phyloP scores from a whole-genome alignment of 805 yeast species.

The Monosporozyma servazzii region DNA sequence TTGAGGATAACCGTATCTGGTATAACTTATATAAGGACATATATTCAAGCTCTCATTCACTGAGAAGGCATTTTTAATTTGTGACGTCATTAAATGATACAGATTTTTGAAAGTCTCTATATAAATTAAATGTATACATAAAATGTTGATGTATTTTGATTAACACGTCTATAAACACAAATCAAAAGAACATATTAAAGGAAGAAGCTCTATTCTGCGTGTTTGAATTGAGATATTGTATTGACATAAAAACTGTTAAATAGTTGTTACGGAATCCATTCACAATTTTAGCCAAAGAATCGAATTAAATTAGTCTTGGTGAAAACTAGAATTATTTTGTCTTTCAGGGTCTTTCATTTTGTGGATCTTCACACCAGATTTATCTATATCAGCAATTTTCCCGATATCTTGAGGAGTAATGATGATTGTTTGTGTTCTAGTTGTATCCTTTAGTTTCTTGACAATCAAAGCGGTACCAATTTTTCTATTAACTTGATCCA shows the following conservation, averaged over 20 bases:
- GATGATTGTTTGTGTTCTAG: constrained; percentile 76
- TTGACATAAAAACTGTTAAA: neutral
- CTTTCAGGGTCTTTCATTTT: constrained; percentile 41
- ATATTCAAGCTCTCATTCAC: neutral
- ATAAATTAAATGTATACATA: neutral
- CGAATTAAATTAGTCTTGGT: neutral
- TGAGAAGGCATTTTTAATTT: neutral
- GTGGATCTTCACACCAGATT: constrained; percentile 52
- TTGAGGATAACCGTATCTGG: constrained; percentile 17
- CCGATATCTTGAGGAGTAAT: constrained; percentile 90
- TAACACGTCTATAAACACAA: neutral
- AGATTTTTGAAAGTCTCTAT: neutral
- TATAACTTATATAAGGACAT: neutral
- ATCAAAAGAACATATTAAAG: neutral
- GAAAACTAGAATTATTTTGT: constrained; percentile 21
- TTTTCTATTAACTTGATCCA: constrained; percentile 88
- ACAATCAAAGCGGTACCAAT: constrained; percentile 69
- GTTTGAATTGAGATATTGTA: too few species aligned
- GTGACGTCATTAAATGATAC: neutral
- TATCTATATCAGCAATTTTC: constrained; percentile 51
- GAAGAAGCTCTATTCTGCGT: neutral
- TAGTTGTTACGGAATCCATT: neutral
- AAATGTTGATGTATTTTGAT: neutral
- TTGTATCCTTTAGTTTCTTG: constrained; percentile 48
- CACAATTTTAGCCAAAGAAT: neutral